Base-by-base conservation (phyloP, 2,329 filamentous ascomycete species). In the Beauveria varroae region DNA sequence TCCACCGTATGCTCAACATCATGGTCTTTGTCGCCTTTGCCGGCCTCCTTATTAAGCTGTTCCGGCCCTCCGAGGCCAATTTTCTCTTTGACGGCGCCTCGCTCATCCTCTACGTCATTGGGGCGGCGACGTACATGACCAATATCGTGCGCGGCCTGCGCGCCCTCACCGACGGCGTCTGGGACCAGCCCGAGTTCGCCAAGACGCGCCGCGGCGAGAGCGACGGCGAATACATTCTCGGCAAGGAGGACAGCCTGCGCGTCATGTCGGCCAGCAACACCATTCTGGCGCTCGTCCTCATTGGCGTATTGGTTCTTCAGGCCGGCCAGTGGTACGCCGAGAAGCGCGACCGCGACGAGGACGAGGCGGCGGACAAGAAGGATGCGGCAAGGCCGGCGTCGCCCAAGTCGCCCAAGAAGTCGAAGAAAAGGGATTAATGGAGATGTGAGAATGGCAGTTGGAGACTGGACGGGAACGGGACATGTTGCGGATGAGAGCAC, bases 251-350 rank as follows among this genome's bases (percentile, higher is more conserved):
- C 73, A 93, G 87, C 69, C 78, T 99, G 68, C 89, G 91, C 78
- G 93, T 99, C 18, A 80, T 98, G 69, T 86, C 92, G 37, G 95
- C 95, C 8, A 96, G 91, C 74, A 96, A 99, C 76, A 98, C 95
- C 3, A 99, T 99, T 72, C 77, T 98, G 62, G 95, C 93, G 41
- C 82, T 99, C 50, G 91, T 99, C 34, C 77, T 99, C 58, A 87
- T 98, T 3, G 95, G 95, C 5, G 90, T 99, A 10, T 74, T 99
- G 66, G 90, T 97, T 40, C 77, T 99, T 70, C 95, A 99, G 84
- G 91, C 91, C 22, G 95, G 95, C 12, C 91, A 98, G 82, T 98
- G 93, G 95, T 99, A 99, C 78, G 95, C 95, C 28, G 93, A 98
- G 82, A 84, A 90, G 72, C 96, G 96, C 78, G 93, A 98, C 75